phyloP scores from a whole-genome alignment of 192 early-diverging fungal genomes.

The Funneliformis mosseae region DNA sequence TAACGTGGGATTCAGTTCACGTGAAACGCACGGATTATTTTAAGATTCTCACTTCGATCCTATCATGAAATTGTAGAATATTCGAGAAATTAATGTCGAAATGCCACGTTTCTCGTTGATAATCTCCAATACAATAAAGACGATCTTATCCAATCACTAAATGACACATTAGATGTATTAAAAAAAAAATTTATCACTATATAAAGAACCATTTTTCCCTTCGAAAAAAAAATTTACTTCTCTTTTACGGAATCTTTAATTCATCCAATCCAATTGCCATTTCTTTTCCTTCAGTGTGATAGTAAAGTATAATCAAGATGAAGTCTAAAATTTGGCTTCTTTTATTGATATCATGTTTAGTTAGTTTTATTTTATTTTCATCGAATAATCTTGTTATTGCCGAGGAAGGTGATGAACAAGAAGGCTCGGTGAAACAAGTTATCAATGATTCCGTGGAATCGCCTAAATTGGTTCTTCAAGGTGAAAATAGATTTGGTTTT shows the following conservation, averaged over 20 bases:
- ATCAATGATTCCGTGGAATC: background rate
- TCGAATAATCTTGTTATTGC: background rate
- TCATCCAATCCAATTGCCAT: background rate
- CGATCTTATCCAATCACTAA: background rate
- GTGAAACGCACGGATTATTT: no score
- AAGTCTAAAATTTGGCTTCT: slow-evolving; percentile 26
- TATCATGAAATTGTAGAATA: background rate
- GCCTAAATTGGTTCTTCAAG: background rate
- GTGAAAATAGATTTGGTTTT: slow-evolving; percentile 8
- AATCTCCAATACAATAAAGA: background rate
- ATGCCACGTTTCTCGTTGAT: background rate
- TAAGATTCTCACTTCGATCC: no score
- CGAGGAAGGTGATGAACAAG: background rate
- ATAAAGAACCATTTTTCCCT: background rate
- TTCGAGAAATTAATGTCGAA: background rate
- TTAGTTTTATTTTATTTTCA: background rate
- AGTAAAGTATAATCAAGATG: background rate
- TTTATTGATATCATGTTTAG: slow-evolving; percentile 5
- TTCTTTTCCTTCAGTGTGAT: no score
- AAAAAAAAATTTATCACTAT: background rate
- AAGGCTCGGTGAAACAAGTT: background rate
- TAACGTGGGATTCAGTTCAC: no score
- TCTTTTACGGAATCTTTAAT: background rate
- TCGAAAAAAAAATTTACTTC: background rate
- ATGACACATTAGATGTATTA: background rate